A percentile compares a stretch with the other conserved stretches of the same genome.
These are phyloP conservation scores for Aspergillus coremiiformis DNA, from an alignment of 495 filamentous ascomycete species.

Conservation along the genomic window DNA sequence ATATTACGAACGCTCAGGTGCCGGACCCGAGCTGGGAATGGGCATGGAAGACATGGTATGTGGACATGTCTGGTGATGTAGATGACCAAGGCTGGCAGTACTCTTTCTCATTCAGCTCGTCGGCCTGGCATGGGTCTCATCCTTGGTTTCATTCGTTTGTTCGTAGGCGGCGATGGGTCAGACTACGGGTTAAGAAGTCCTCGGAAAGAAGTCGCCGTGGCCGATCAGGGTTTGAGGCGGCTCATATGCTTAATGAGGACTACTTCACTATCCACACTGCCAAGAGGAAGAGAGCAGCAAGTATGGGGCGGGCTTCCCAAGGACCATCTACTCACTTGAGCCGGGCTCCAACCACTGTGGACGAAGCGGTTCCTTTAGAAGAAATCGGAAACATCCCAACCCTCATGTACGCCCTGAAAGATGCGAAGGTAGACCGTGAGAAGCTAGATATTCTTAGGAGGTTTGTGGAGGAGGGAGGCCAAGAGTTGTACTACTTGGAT, in stretches of 20 bases:
- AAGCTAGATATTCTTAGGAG: constrained; percentile 72
- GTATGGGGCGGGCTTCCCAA: constrained; percentile 22
- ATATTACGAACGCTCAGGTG: constrained; percentile 84
- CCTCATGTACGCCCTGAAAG: constrained; percentile 57
- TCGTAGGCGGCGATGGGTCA: constrained; percentile 77
- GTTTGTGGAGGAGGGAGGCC: constrained; percentile 71
- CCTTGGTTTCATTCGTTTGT: constrained; percentile 93
- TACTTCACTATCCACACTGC: constrained; percentile 76
- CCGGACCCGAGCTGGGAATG: constrained; percentile 96
- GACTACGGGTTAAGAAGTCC: constrained; percentile 61
- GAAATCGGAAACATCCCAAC: constrained; percentile 59
- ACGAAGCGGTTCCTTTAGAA: constrained; percentile 35
- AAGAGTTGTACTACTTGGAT: constrained; percentile 71
- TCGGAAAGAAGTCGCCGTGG: constrained; percentile 18
- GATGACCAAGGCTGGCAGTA: constrained; percentile 97
- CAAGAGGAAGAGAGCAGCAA: constrained; percentile 33
- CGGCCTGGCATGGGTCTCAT: constrained; percentile 85
- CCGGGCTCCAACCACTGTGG: constrained; percentile 21
- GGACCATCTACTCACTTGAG: constrained; percentile 29
- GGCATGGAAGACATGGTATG: constrained; percentile 90
- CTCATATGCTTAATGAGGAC: constrained; percentile 65
- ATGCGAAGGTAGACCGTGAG: constrained; percentile 76
- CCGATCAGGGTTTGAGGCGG: constrained; percentile 31
- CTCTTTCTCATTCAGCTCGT: constrained; percentile 73
- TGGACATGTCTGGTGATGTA: constrained; percentile 80